phyloP scores from a whole-genome alignment of 1,139 yeast genomes.

The Nadsonia starkeyi-henricii region DNA sequence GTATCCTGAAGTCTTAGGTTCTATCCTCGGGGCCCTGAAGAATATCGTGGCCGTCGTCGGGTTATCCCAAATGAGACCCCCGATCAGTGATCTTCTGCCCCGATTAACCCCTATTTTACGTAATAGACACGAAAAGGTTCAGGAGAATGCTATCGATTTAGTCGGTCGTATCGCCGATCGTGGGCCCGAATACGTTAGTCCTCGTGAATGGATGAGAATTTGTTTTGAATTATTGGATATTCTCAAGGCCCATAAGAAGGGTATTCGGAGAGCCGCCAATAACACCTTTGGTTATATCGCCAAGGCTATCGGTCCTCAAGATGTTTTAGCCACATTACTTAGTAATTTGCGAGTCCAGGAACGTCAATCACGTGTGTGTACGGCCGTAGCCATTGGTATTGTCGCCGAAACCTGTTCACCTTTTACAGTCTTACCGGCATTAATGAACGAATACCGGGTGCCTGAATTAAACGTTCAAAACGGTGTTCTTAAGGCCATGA shows the following conservation, averaged over 20 bases:
- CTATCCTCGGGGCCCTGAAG: conserved; percentile 59
- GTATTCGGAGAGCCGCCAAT: conserved; percentile 76
- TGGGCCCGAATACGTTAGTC: conserved; percentile 77
- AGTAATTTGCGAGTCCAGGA: conserved; percentile 86
- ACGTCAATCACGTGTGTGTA: conserved; percentile 89
- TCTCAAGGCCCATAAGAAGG: conserved; percentile 70
- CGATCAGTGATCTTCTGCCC: conserved; percentile 71
- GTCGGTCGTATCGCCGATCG: conserved; percentile 74
- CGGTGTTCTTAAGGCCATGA: conserved; percentile 82
- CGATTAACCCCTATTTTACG: conserved; percentile 83
- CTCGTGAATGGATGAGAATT: conserved; percentile 96
- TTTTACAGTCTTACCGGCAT: conserved; percentile 87
- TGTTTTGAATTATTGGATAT: conserved; percentile 84
- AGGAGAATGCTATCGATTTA: conserved; percentile 65
- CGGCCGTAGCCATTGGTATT: conserved; percentile 96
- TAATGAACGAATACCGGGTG: conserved; percentile 88
- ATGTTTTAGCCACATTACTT: conserved; percentile 71
- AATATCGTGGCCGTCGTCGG: conserved; percentile 39
- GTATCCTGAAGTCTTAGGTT: conserved; percentile 85
- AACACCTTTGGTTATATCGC: conserved; percentile 87
- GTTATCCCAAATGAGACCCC: conserved; percentile 58
- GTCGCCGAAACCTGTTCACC: conserved; percentile 93
- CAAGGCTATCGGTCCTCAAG: conserved; percentile 91
- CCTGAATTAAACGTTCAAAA: conserved; percentile 92
- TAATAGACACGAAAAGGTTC: conserved; percentile 85